Evolutionary conservation across 1,284 basidiomycete genomes (phyloP).

Genomic region (Erythrobasidium hasegawianum): DNA sequence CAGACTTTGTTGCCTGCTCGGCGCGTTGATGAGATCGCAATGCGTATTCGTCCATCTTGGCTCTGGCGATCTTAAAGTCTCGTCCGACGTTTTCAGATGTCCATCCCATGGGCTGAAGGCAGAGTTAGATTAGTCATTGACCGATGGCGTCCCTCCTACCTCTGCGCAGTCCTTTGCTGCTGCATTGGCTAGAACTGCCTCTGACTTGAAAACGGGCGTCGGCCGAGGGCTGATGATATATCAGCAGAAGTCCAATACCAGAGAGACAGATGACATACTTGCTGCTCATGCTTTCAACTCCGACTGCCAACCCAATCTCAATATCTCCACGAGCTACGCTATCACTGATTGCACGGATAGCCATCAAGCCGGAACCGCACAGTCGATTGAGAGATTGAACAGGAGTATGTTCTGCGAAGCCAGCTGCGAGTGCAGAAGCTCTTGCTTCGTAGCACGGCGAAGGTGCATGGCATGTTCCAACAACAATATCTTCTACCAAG

Average conservation of each 20-base stretch:
- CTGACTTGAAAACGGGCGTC: constrained; percentile 47
- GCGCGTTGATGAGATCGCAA: constrained; percentile 74
- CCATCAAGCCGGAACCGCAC: constrained; percentile 50
- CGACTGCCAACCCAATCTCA: constrained; percentile 75
- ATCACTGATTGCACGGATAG: constrained; percentile 63
- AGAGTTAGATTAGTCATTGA: background rate
- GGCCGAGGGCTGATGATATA: constrained; percentile 23
- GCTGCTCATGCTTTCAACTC: constrained; percentile 71
- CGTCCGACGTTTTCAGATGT: constrained; percentile 57
- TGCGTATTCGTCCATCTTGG: constrained; percentile 79
- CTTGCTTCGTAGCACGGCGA: constrained; percentile 56
- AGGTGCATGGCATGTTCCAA: constrained; percentile 54
- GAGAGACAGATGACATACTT: constrained; percentile 37
- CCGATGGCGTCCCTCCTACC: too few species aligned
- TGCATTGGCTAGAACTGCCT: constrained; percentile 56
- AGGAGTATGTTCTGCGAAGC: constrained; percentile 71
- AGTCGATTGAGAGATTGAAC: constrained; percentile 67
- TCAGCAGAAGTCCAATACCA: background rate
- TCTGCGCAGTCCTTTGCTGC: constrained; percentile 58
- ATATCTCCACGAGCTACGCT: constrained; percentile 77
- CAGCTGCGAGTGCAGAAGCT: constrained; percentile 71
- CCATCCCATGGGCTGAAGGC: constrained; percentile 72
- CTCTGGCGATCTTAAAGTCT: constrained; percentile 72
- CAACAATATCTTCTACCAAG: constrained; percentile 68
- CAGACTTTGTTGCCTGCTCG: constrained; percentile 59